Base-by-base conservation (phyloP, 805 yeast species). In the Cyberlindnera samutprakarnensis region DNA sequence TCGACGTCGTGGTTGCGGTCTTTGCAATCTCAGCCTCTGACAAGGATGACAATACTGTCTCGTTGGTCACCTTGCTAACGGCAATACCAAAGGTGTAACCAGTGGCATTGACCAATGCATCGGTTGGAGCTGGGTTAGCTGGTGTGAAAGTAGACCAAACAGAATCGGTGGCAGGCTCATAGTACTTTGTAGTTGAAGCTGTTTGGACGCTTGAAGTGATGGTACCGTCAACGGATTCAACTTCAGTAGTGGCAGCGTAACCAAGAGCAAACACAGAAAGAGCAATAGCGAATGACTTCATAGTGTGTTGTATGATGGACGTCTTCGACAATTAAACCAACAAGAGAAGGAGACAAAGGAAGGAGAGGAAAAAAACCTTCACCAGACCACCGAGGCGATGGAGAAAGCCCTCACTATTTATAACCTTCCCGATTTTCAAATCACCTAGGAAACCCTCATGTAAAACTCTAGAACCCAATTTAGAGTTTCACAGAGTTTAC, bases 61-160 rank as follows among this genome's bases (percentile, higher is more conserved):
- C 18, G 46, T 33, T 36, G n/a, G 39, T 36, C 35, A 33, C 26
- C 28, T 31, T 23, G 25, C 32, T 32, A 14, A 79, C 73, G 39
- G 80, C 80, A 49, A 80, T 78, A 62, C 87, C 90, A 49, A 80
- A 80, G 30, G 68, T 51, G 16, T 13, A 13, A 29, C 61, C 55
- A 27, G 70, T 39, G 66, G 70, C 70, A 47, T 74, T 73, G 30
- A 82, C 71, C 12, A 33, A 17, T 39, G 75, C 79, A 49, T 75
- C 74, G 9, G 72, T 43, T 39, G 67, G 66, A 28, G 66, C 50
- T 40, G 72, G 57, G 28, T 69, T 71, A 28, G 56, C 37, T 44
- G 92, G 88, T 23, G 86, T 78, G 55, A 81, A 66, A 36, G 86
- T 76, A 33, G 79, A 57, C 82, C 81, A 80, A 48, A 79, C 19